These are phyloP conservation scores for Pseudomonodictys pantanalensis DNA, from an alignment of 495 filamentous ascomycete genomes.

Conservation along the genomic window DNA sequence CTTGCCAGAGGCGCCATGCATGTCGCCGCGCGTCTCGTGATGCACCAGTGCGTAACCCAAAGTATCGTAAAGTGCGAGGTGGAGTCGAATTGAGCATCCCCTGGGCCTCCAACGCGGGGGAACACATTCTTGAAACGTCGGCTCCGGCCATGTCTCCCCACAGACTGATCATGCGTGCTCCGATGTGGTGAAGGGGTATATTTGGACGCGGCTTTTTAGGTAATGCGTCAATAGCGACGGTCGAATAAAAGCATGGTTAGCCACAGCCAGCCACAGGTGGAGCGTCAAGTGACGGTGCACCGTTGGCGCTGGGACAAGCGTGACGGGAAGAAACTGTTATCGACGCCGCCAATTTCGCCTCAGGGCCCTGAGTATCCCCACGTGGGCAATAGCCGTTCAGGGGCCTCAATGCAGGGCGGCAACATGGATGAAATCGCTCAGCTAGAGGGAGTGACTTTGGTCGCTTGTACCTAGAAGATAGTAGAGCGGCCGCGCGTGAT, in stretches of 20 bases:
- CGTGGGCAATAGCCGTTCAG: constrained; percentile 9
- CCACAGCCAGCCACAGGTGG: constrained; percentile 19
- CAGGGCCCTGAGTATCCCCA: constrained; percentile 15
- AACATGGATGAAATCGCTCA: too few relatives aligned
- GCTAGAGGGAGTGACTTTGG: too few relatives aligned
- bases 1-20: too few relatives aligned
- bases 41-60: constrained; percentile 8
- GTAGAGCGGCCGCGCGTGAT: constrained; percentile 22
- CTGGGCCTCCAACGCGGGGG: too few relatives aligned
- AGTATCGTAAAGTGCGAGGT: constrained; percentile 3
- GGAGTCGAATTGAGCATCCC: neutral
- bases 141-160: neutral
- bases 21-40: constrained; percentile 16
- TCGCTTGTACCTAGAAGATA: constrained; percentile 7
- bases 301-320: neutral
- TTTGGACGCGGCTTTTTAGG: neutral
- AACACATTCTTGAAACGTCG: constrained; percentile 2
- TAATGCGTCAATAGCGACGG: too few relatives aligned
- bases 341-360: constrained; percentile 27
- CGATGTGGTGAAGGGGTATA: neutral
- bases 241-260: neutral
- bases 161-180: neutral
- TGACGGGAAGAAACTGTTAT: constrained; percentile 24
- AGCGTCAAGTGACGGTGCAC: constrained; percentile 18
- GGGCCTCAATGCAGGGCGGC: neutral